Percentiles rank a stretch among this genome's conserved stretches.
Conservation (phyloP, 306 rosid genomes). For the Gleditsia sinensis region DNA sequence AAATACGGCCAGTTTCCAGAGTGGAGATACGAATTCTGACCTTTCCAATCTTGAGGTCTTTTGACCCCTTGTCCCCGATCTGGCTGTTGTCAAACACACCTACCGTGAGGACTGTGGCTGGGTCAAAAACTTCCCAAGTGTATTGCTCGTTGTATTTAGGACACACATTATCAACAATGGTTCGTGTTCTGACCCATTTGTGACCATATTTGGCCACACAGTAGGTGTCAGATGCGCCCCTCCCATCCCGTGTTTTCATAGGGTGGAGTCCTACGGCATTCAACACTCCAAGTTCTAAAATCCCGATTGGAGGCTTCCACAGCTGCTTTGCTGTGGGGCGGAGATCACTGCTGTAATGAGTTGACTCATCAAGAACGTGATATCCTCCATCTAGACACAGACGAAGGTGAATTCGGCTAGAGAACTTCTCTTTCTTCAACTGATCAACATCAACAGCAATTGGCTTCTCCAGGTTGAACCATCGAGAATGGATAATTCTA, state of each 20-base stretch:
- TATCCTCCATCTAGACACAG: slow-evolving; percentile 62
- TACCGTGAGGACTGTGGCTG: slow-evolving; percentile 53
- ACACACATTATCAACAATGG: slow-evolving; percentile 40
- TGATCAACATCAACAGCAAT: slow-evolving; percentile 47
- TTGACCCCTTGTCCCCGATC: slow-evolving; percentile 43
- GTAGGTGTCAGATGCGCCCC: slow-evolving; percentile 51
- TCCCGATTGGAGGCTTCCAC: slow-evolving; percentile 53
- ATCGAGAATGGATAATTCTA: slow-evolving; percentile 44
- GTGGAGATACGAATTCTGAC: slow-evolving; percentile 56
- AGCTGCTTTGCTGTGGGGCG: slow-evolving; percentile 57
- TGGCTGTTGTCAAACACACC: slow-evolving; percentile 61
- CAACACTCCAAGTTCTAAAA: slow-evolving; percentile 55
- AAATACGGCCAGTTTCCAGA: slow-evolving; percentile 55
- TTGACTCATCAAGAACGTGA: slow-evolving; percentile 64
- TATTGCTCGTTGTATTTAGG: slow-evolving; percentile 62
- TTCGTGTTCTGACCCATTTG: slow-evolving; percentile 61
- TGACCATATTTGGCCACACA: slow-evolving; percentile 62
- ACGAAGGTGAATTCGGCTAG: slow-evolving; percentile 55
- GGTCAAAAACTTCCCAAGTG: slow-evolving; percentile 65
- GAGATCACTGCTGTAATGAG: slow-evolving; percentile 59
- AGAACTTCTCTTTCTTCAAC: slow-evolving; percentile 49
- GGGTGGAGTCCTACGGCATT: slow-evolving; percentile 52
- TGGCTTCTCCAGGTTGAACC: slow-evolving; percentile 56
- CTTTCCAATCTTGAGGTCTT: slow-evolving; percentile 55
- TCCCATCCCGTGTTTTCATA: slow-evolving; percentile 50